Base-by-base conservation (phyloP, 805 yeast genomes). In the Candida incommunis region DNA sequence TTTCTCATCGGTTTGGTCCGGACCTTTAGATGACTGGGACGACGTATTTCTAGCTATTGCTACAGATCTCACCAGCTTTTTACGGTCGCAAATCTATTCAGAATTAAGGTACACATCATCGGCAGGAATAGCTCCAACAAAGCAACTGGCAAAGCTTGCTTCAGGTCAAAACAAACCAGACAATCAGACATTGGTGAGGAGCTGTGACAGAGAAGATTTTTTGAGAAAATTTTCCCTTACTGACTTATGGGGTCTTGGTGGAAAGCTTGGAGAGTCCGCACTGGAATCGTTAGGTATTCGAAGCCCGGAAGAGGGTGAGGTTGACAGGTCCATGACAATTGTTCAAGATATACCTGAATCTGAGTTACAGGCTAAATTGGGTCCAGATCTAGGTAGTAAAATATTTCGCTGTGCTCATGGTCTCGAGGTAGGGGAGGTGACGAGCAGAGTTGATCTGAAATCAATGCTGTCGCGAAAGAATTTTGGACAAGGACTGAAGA, bases 391-490 rank as follows among this genome's bases (percentile, higher is more conserved):
- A 20, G 81, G 85, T 0, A 62, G 62, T 7, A 74, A 73, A 50
- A 56, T 92, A 2, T 79, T 68, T 56, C 63, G 74, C 13, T 57
- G 86, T 22, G 79, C 80, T 0, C 65, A 87, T 24, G 97, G 97
- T 0, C 61, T 67, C 7, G 68, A 69, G 47, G 52, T 64, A 31
- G 67, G 67, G n/a, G 79, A 77, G 21, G 63, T 92, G 3, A 68
- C 69, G 5, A 67, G 74, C 11, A 68, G 82, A 41, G 72, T 78
- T 0, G 76, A 77, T 22, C 69, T 83, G 5, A 85, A 87, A 57
- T 79, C 94, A 0, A 90, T 92, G 97, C 78, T 79, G 63, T 81
- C 96, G 78, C 79, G 42, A 92, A 92, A 58, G 85, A 87, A 56
- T 80, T 90, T 60, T 62, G 79, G 42, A 72, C 75, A 0, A 67